Percentiles rank a stretch among this genome's conserved stretches.
Evolutionary conservation across 2,329 filamentous ascomycete genomes (phyloP).

Genomic region (Xylariaceae sp.): DNA sequence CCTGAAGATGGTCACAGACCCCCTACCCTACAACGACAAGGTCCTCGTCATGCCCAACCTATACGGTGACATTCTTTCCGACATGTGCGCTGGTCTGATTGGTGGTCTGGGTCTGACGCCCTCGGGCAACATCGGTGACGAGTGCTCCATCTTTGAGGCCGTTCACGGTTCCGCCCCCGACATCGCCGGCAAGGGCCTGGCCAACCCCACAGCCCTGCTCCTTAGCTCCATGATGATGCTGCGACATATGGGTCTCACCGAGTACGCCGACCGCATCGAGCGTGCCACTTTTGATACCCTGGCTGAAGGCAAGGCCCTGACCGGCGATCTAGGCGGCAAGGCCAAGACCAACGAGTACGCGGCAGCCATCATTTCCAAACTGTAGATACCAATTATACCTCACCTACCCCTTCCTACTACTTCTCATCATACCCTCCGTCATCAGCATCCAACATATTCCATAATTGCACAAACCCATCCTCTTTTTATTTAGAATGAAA

Average conservation of each 20-base stretch:
- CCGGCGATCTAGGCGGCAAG: slow-evolving; percentile 94
- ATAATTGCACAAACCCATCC: slow-evolving; percentile 9
- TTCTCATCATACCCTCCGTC: neutral
- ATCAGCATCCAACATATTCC: slow-evolving; percentile 13
- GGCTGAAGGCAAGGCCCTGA: slow-evolving; percentile 94
- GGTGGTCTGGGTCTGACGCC: slow-evolving; percentile 96
- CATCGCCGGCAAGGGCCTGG: slow-evolving; percentile 93
- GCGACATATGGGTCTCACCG: slow-evolving; percentile 91
- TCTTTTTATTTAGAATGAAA: slow-evolving; percentile 1
- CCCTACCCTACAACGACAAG: slow-evolving; percentile 97
- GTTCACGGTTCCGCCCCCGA: slow-evolving; percentile 97
- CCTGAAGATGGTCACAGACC: slow-evolving; percentile 98
- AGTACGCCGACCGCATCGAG: slow-evolving; percentile 88
- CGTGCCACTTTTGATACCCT: slow-evolving; percentile 94
- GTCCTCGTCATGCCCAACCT: slow-evolving; percentile 98
- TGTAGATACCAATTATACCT: slow-evolving; percentile 52
- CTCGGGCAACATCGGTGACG: slow-evolving; percentile 97
- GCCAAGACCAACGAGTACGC: slow-evolving; percentile 96
- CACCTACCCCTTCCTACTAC: slow-evolving; percentile 23
- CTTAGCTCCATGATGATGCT: slow-evolving; percentile 99
- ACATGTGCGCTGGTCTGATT: slow-evolving; percentile 99
- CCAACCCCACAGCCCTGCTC: slow-evolving; percentile 95
- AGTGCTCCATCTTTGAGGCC: slow-evolving; percentile 99
- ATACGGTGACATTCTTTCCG: slow-evolving; percentile 98
- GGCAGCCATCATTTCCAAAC: slow-evolving; percentile 80